Conservation (phyloP, 306 rosid genomes). For the Datisca glomerata region DNA sequence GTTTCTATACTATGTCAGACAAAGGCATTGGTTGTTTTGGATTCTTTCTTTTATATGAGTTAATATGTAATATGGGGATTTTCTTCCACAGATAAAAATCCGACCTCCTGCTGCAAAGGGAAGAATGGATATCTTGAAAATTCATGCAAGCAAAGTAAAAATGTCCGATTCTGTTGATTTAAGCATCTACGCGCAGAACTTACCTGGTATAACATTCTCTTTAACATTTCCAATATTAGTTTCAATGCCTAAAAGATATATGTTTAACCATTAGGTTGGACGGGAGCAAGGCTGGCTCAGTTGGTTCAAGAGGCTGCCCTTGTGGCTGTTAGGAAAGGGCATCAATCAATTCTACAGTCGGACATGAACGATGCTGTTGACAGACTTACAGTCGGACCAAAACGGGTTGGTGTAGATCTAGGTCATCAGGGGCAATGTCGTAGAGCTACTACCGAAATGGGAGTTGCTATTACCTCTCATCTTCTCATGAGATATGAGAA, state of each 20-base stretch:
- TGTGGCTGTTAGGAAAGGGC: conserved; percentile 89
- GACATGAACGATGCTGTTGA: conserved; percentile 98
- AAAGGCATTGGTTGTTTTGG: background rate
- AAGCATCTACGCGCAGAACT: conserved; percentile 71
- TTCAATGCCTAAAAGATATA: conserved; percentile 18
- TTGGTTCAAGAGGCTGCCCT: conserved; percentile 97
- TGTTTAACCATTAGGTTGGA: conserved; percentile 60
- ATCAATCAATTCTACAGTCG: conserved; percentile 64
- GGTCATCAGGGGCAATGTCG: conserved; percentile 90
- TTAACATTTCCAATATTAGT: conserved; percentile 6
- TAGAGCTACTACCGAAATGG: conserved; percentile 87
- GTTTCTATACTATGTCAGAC: conserved; percentile 12
- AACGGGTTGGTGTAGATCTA: conserved; percentile 60
- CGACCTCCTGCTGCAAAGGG: conserved; percentile 85
- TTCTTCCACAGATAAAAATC: conserved; percentile 59
- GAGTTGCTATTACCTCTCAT: conserved; percentile 92
- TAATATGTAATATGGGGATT: conserved; percentile 13
- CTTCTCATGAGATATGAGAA: conserved; percentile 70
- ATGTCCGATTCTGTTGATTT: conserved; percentile 84
- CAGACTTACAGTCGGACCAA: conserved; percentile 92
- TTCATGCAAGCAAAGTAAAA: conserved; percentile 87
- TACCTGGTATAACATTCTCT: conserved; percentile 51
- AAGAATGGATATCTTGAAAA: conserved; percentile 79
- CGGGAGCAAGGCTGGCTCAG: conserved; percentile 92
- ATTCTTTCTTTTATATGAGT: background rate